Evolutionary conservation across 2,329 filamentous ascomycete genomes (phyloP), one percentile per base, ranked within the genome.

Genomic region (Aspergillus ochraceoroseus): DNA sequence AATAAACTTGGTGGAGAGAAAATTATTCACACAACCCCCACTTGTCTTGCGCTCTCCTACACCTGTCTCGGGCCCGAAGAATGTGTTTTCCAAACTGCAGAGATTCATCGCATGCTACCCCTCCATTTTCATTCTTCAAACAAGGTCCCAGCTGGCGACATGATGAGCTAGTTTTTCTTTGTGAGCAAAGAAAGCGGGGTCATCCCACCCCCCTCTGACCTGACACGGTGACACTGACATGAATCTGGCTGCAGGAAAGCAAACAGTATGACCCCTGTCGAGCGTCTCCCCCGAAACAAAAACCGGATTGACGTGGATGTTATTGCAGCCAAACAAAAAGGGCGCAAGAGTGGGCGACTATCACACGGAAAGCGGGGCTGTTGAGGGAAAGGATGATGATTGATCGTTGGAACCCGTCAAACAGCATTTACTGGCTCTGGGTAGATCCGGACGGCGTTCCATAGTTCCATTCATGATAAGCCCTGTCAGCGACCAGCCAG

Each of bases 231-330:
- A 38, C 38, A 44, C 37, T 44, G 13, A 15, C 37, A 29, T 32
- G 33, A 43, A 38, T 32, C 26, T 34, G 35, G 18, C 35, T 43
- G 41, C 35, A 39, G 33, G 35, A 19, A 35, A 18, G 27, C 20
- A 12, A 14, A 22, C 12, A 27, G n/a, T n/a, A n/a, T n/a, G n/a
- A 37, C 34, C 32, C 39, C 27, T 38, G 46, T 49, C 25, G n/a
- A n/a, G n/a, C n/a, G n/a, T n/a, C n/a, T n/a, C 47, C 46, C 46
- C 41, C 46, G 44, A 33, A 40, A 41, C 32, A 32, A 29, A 37
- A 36, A 37, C 13, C 27, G 36, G 30, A 31, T 52, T 46, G 51
- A 54, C 51, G 51, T 54, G 49, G 44, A 45, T 40, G 49, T 7
- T 20, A 17, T 45, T 19, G 17, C 28, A 43, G 29, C 51, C 51